A percentile compares a stretch with the other conserved stretches of the same genome.
phyloP scores from a whole-genome alignment of 1,284 basidiomycete species.

The Melampsora larici-populina region DNA sequence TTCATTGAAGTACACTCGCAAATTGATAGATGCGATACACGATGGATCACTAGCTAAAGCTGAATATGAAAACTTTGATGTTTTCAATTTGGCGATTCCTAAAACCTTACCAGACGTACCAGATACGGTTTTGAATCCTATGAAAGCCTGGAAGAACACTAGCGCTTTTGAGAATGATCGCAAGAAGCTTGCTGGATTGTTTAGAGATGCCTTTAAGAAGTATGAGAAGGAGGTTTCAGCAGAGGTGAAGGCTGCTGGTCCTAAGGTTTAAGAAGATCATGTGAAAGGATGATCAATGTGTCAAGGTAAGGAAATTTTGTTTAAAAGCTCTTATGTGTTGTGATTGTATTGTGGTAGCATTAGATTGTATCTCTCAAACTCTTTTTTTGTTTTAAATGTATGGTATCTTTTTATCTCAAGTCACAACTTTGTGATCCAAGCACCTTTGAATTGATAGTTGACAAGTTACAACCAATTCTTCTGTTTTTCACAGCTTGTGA shows the following conservation, averaged over 20 bases:
- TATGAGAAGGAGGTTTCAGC: constrained; percentile 78
- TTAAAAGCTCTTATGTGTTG: no score
- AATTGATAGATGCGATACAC: constrained; percentile 96
- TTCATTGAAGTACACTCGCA: constrained; percentile 67
- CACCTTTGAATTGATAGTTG: no score
- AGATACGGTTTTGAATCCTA: constrained; percentile 79
- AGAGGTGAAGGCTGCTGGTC: constrained; percentile 75
- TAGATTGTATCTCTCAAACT: no score
- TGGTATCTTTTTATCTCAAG: no score
- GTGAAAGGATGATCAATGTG: no score
- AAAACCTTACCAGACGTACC: constrained; percentile 77
- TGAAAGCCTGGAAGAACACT: constrained; percentile 77
- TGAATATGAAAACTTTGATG: constrained; percentile 75
- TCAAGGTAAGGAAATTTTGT: no score
- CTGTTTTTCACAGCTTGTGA: no score
- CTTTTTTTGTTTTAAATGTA: no score
- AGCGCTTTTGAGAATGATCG: constrained; percentile 80
- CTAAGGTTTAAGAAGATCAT: constrained; percentile 51
- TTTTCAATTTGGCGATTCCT: constrained; percentile 63
- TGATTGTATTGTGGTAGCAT: no score
- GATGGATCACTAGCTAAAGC: constrained; percentile 81
- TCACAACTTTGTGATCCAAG: no score
- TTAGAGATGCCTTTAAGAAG: constrained; percentile 82
- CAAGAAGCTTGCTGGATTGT: constrained; percentile 82
- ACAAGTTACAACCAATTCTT: no score